Conservation (phyloP, 1,284 basidiomycete genomes). For the Moesziomyces parantarcticus region DNA sequence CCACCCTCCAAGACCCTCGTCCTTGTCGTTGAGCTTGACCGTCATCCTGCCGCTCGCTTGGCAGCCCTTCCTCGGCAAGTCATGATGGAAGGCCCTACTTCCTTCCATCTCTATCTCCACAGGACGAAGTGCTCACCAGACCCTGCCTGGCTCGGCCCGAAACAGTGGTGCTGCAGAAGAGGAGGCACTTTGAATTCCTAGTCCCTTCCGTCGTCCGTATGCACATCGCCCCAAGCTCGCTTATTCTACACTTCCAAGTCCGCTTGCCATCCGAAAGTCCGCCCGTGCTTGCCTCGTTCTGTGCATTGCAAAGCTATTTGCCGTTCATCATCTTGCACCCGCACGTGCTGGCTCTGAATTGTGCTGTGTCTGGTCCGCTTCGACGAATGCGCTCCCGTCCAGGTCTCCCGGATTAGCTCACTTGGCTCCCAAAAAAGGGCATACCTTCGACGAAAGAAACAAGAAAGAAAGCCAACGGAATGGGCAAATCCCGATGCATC, state of each 20-base stretch:
- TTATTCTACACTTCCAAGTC: slow-evolving; percentile 15
- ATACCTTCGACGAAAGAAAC: neutral
- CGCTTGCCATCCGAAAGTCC: slow-evolving; percentile 20
- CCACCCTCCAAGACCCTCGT: neutral
- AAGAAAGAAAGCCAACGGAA: too few relatives aligned
- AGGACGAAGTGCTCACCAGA: too few relatives aligned
- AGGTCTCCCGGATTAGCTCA: slow-evolving; percentile 1
- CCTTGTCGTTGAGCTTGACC: too few relatives aligned
- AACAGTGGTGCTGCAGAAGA: neutral
- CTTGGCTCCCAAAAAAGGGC: neutral
- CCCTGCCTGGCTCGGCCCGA: slow-evolving; percentile 20
- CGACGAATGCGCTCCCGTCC: slow-evolving; percentile 3
- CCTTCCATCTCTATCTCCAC: neutral
- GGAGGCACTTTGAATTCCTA: slow-evolving; percentile 14
- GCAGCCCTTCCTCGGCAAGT: neutral
- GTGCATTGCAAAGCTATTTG: slow-evolving; percentile 6
- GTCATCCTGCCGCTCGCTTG: neutral
- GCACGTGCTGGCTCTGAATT: neutral
- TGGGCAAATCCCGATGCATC: too few relatives aligned
- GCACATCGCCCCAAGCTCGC: too few relatives aligned
- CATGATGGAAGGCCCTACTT: neutral
- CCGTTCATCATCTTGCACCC: neutral
- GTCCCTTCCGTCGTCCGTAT: slow-evolving; percentile 17
- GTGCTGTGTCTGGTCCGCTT: slow-evolving; percentile 1
- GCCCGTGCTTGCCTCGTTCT: neutral